phyloP scores from a whole-genome alignment of 106 monocot species.

The Narthecium ossifragum region DNA sequence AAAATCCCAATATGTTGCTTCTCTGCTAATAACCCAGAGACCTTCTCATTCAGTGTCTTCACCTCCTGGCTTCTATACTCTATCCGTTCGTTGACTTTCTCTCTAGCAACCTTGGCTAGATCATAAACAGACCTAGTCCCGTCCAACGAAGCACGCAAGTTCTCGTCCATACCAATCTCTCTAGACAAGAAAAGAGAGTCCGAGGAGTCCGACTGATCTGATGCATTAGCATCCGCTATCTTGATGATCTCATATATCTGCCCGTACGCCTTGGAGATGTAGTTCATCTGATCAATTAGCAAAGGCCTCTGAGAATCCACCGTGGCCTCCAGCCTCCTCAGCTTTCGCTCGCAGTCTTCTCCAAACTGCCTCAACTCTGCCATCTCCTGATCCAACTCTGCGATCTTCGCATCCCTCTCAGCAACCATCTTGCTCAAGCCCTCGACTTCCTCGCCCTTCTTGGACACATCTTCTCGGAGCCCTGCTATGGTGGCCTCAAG shows the following conservation, averaged over 20 bases:
- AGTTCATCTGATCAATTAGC: conserved; percentile 68
- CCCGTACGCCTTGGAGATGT: conserved; percentile 50
- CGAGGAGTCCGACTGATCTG: conserved; percentile 26
- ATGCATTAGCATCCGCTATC: conserved; percentile 19
- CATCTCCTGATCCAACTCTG: conserved; percentile 41
- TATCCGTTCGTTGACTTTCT: conserved; percentile 48
- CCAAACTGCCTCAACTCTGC: conserved; percentile 22
- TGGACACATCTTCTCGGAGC: conserved; percentile 39
- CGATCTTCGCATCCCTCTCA: conserved; percentile 33
- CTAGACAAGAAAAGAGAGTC: conserved; percentile 71
- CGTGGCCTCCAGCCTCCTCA: conserved; percentile 50
- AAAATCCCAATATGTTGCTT: conserved; percentile 84
- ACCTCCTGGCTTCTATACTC: conserved; percentile 35
- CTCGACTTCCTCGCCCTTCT: conserved; percentile 35
- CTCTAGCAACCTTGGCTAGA: conserved; percentile 39
- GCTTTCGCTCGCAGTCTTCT: conserved; percentile 43
- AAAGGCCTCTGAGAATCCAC: conserved; percentile 61
- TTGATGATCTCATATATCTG: conserved; percentile 37
- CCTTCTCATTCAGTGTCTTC: conserved; percentile 32
- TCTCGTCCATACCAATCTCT: conserved; percentile 66
- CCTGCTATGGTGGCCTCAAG: conserved; percentile 72
- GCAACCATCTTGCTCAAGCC: conserved; percentile 26
- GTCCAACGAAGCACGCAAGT: conserved; percentile 40
- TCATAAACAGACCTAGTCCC: conserved; percentile 56
- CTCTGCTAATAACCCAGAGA: conserved; percentile 54